A percentile compares a stretch with the other conserved stretches of the same genome.
phyloP scores from a whole-genome alignment of 2,329 filamentous ascomycete genomes.

The Massarina eburnea region DNA sequence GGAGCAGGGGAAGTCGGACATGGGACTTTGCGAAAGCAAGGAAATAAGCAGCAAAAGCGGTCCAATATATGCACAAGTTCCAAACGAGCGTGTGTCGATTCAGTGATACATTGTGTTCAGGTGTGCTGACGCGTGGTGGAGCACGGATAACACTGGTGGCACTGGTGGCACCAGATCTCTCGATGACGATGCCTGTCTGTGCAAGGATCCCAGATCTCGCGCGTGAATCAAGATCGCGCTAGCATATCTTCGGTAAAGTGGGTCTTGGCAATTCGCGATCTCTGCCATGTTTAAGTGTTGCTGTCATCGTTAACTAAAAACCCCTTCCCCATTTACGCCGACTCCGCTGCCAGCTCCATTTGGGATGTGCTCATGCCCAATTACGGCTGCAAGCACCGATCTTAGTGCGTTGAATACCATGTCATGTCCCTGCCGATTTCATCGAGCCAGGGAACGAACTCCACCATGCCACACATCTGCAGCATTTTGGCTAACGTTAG shows the following conservation, averaged over 20 bases:
- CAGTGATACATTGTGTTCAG: too few species aligned
- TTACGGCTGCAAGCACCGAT: constrained; percentile 1
- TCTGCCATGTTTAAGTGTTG: constrained; percentile 24
- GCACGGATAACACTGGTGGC: too few species aligned
- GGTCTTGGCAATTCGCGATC: constrained; percentile 28
- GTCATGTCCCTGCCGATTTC: constrained; percentile 17
- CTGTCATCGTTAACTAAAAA: constrained; percentile 28
- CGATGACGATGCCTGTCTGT: background rate
- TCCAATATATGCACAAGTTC: too few species aligned
- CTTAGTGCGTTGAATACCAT: constrained; percentile 21
- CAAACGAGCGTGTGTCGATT: too few species aligned
- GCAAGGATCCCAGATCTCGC: background rate
- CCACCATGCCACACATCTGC: constrained; percentile 26
- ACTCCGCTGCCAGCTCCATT: constrained; percentile 22
- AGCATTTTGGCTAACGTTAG: constrained; percentile 16
- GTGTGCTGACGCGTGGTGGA: too few species aligned
- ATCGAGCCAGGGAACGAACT: constrained; percentile 25
- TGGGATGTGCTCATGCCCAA: constrained; percentile 9
- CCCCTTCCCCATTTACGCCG: constrained; percentile 4
- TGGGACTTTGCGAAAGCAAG: background rate
- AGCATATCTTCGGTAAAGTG: constrained; percentile 16
- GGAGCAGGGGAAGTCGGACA: background rate
- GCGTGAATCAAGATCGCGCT: constrained; percentile 12
- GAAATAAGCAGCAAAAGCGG: background rate
- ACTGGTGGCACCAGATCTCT: too few species aligned